phyloP scores from a whole-genome alignment of 805 yeast genomes.

The Schwanniomyces vanrijiae region DNA sequence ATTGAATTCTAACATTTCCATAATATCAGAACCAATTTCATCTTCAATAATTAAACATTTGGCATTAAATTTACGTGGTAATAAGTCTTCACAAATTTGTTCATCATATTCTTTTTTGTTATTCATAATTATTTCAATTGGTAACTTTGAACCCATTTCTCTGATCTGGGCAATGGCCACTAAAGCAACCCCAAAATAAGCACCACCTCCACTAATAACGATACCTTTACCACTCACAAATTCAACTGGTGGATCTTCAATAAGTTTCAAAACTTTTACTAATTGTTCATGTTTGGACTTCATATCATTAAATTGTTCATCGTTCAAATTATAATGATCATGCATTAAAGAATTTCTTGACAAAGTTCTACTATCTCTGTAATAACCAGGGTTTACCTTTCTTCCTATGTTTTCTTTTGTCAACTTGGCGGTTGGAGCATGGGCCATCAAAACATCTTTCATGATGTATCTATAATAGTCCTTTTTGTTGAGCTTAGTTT shows the following conservation, averaged over 20 bases:
- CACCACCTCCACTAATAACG: slow-evolving; percentile 31
- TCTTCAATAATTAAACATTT: slow-evolving; percentile 26
- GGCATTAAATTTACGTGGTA: slow-evolving; percentile 22
- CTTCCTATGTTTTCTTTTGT: slow-evolving; percentile 16
- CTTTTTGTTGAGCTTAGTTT: slow-evolving; percentile 2
- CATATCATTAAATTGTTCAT: slow-evolving; percentile 18
- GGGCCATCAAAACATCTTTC: slow-evolving; percentile 7
- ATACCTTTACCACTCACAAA: slow-evolving; percentile 34
- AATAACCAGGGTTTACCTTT: slow-evolving; percentile 7
- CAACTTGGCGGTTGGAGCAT: slow-evolving; percentile 9
- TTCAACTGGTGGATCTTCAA: slow-evolving; percentile 24
- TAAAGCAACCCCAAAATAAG: slow-evolving; percentile 27
- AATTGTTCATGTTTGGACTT: slow-evolving; percentile 25
- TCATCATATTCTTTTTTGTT: slow-evolving; percentile 20
- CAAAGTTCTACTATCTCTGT: slow-evolving; percentile 7
- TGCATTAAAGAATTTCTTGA: slow-evolving; percentile 5
- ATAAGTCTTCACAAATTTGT: slow-evolving; percentile 26
- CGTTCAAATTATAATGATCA: slow-evolving; percentile 10
- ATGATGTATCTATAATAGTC: slow-evolving; percentile 8
- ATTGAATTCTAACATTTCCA: slow-evolving; percentile 5
- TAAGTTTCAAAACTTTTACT: slow-evolving; percentile 22
- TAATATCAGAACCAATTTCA: slow-evolving; percentile 21
- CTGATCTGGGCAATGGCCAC: slow-evolving; percentile 29
- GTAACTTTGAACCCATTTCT: slow-evolving; percentile 31
- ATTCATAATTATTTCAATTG: slow-evolving; percentile 34